Percentiles rank a stretch among this genome's conserved stretches.
Conservation (phyloP, 495 filamentous ascomycete genomes). For the Delitschia confertaspora region DNA sequence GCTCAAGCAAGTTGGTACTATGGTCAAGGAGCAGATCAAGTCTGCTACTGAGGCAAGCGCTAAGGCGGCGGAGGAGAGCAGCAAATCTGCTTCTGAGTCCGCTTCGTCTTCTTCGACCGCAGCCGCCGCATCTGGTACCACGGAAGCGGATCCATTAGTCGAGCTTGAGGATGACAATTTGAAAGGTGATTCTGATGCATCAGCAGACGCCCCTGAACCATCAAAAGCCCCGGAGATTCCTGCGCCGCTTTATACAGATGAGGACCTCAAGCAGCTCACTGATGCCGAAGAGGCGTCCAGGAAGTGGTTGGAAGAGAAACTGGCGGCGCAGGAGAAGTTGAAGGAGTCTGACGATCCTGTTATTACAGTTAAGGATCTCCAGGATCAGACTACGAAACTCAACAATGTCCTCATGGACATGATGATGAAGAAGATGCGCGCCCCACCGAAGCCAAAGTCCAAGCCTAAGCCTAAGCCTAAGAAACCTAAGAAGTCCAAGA, state of each 20-base stretch:
- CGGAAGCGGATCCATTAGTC: constrained; percentile 52
- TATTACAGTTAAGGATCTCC: constrained; percentile 57
- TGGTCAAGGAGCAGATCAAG: constrained; percentile 41
- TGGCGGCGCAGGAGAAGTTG: constrained; percentile 59
- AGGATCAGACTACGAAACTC: constrained; percentile 49
- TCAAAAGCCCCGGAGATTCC: constrained; percentile 42
- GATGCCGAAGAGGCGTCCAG: constrained; percentile 40
- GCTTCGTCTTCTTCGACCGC: constrained; percentile 36
- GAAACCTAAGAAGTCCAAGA: constrained; percentile 36
- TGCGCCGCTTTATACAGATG: constrained; percentile 52
- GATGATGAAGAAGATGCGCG: constrained; percentile 60
- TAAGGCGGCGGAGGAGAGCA: constrained; percentile 35
- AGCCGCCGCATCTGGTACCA: constrained; percentile 4
- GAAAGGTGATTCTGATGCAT: constrained; percentile 32
- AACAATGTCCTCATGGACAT: constrained; percentile 60
- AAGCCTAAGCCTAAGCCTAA: constrained; percentile 37
- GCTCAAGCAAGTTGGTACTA: constrained; percentile 47
- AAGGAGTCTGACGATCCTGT: constrained; percentile 59
- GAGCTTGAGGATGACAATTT: constrained; percentile 39
- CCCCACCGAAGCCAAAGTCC: constrained; percentile 35
- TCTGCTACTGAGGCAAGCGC: constrained; percentile 42
- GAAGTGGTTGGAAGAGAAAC: constrained; percentile 61
- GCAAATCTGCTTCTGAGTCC: constrained; percentile 38
- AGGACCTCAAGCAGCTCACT: constrained; percentile 53
- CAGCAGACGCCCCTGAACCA: constrained; percentile 33